Percentiles rank a stretch among this genome's conserved stretches.
Conservation (phyloP, 805 yeast genomes). For the Kodamaea neixiangensis region DNA sequence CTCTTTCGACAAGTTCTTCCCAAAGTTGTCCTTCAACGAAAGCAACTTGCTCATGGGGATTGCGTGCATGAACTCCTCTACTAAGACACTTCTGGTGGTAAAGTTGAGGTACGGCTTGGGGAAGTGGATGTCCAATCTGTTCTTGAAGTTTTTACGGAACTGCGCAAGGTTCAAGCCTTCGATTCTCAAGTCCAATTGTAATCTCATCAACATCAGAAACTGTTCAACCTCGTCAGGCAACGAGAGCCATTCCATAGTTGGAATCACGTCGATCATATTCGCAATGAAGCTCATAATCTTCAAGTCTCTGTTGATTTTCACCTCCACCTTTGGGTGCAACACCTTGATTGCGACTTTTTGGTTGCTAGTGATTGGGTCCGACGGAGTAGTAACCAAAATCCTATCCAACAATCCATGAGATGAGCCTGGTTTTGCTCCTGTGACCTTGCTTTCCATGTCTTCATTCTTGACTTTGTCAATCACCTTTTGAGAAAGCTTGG, state of each 20-base stretch:
- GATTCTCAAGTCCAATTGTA: constrained; percentile 86
- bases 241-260: constrained; percentile 98
- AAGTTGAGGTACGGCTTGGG: constrained; percentile 72
- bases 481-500: constrained; percentile 54
- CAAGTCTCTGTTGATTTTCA: constrained; percentile 75
- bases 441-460: constrained; percentile 17
- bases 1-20: constrained; percentile 60
- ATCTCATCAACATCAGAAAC: constrained; percentile 79
- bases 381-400: constrained; percentile 36
- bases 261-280: constrained; percentile 61
- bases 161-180: constrained; percentile 79
- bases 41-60: constrained; percentile 76
- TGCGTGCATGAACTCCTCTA: constrained; percentile 85
- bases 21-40: constrained; percentile 44
- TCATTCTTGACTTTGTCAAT: constrained; percentile 37
- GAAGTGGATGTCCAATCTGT: constrained; percentile 64
- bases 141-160: constrained; percentile 69
- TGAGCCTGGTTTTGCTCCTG: constrained; percentile 17
- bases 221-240: constrained; percentile 92
- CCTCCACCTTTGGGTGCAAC: constrained; percentile 82
- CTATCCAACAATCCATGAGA: constrained; percentile 27
- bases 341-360: constrained; percentile 86
- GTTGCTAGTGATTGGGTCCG: constrained; percentile 37
- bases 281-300: constrained; percentile 86
- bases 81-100: constrained; percentile 70